These are phyloP conservation scores for Amaranthus tricolor DNA, from an alignment of 179 eudicot species.

Conservation along the genomic window DNA sequence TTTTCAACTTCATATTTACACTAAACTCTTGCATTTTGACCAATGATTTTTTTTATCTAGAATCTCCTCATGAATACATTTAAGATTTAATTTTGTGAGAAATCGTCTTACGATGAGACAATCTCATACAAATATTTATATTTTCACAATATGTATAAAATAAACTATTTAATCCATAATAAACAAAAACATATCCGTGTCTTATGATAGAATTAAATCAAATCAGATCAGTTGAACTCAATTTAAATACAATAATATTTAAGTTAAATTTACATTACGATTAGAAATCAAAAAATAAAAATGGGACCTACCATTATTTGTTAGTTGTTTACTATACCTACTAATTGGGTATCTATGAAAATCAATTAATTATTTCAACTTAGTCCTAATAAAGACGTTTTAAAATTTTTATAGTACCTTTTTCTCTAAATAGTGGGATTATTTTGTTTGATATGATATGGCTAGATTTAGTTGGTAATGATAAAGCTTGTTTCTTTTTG, in stretches of 20 bases:
- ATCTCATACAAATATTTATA: background rate
- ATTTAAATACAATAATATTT: too few relatives aligned
- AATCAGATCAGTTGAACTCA: too few relatives aligned
- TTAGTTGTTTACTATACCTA: background rate
- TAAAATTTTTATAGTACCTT: background rate
- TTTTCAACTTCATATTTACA: background rate
- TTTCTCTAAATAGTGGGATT: background rate
- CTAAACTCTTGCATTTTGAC: conserved; percentile 4
- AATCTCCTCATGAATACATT: too few relatives aligned
- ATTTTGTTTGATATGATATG: background rate
- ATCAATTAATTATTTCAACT: background rate
- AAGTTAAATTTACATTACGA: too few relatives aligned
- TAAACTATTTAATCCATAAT: too few relatives aligned
- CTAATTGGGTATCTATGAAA: background rate
- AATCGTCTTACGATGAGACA: background rate
- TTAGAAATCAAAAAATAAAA: too few relatives aligned
- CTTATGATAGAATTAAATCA: too few relatives aligned
- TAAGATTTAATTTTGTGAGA: background rate
- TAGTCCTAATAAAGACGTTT: background rate
- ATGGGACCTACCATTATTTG: too few relatives aligned
- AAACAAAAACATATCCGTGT: too few relatives aligned
- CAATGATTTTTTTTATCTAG: background rate
- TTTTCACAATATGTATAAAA: background rate
- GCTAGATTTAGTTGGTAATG: background rate
- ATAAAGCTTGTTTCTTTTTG: background rate